A percentile compares a stretch with the other conserved stretches of the same genome.
Evolutionary conservation across 768 basidiomycete species (phyloP).

Genomic region (Leccinum subgranulosum): DNA sequence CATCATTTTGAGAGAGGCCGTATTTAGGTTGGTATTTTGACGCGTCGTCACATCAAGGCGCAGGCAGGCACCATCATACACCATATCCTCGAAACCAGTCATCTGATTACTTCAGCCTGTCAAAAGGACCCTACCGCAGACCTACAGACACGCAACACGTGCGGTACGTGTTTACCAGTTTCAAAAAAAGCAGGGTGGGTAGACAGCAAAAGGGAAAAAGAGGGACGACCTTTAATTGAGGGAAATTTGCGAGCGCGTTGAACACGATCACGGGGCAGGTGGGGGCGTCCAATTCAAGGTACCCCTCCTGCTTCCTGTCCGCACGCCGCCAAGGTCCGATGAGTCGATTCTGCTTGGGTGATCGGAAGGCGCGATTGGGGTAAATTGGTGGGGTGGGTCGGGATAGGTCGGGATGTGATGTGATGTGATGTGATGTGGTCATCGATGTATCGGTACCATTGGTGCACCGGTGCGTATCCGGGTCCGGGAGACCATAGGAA

Average conservation of each 20-base stretch:
- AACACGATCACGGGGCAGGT: not conserved
- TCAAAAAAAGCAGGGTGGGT: not conserved
- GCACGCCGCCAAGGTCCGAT: conserved; percentile 1
- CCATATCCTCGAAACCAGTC: not conserved
- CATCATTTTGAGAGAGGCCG: not conserved
- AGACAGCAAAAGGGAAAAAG: not conserved
- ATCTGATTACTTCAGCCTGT: not conserved
- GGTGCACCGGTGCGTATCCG: not conserved
- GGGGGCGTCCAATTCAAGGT: not conserved
- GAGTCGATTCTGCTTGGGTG: not conserved
- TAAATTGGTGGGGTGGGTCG: not conserved
- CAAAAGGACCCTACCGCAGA: not conserved
- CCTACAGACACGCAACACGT: not conserved
- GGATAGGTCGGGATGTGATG: not conserved
- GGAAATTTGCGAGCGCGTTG: conserved; percentile 5
- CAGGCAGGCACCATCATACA: not conserved
- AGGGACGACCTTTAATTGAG: not conserved
- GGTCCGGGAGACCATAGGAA: not conserved
- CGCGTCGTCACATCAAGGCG: not conserved
- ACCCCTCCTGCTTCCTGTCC: not conserved
- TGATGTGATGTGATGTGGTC: not conserved
- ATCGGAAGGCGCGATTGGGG: conserved; percentile 3
- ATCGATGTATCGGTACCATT: not conserved
- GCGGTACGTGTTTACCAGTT: not conserved
- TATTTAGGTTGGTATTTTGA: not conserved